Evolutionary conservation across 176 grass and related monocot species (phyloP), one percentile per base, ranked within the genome.

Genomic region (Tuctoria greenei): DNA sequence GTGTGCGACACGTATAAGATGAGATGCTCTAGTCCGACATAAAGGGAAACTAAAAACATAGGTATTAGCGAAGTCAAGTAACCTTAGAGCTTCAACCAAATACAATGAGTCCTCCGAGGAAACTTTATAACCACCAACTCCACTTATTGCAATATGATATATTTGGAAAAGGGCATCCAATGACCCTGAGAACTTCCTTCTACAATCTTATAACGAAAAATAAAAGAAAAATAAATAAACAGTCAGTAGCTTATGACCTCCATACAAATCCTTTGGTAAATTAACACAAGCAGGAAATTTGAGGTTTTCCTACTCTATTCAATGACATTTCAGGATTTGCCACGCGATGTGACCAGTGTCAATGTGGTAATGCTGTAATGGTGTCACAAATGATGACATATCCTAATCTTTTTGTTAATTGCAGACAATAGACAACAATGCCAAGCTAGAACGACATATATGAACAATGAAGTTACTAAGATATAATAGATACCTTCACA

Each of bases 31-130:
- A 75, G 61, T 38, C 45, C 16, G 36, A 79, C 28, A 63, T 83
- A 87, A 67, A 7, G 47, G 21, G 35, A 24, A 20, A 54, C 35
- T 47, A 74, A 57, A 61, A 74, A 67, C 74, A 41, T 65, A 70
- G 44, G 55, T 14, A 78, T 59, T 77, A 51, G 55, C 42, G 23
- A 49, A 78, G 65, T 20, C 70, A 77, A 66, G 69, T 31, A 82
- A 99, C 95, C 95, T 99, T 83, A 99, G 84, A 67, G 91, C 95
- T 99, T 99, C 95, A 92, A 99, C 89, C 66, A 99, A 89, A 88
- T 99, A 85, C 79, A 99, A 84, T 0, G 95, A 99, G 71, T 99
- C 95, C 61, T 95, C 91, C 34, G 95, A 88, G 69, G 95, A 99
- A 84, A 99, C 89, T 92, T 99, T 99, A 79, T 92, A 99, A 77